A percentile compares a stretch with the other conserved stretches of the same genome.
Conservation (phyloP, 2,329 filamentous ascomycete species). For the Sodiomyces alkalinus region DNA sequence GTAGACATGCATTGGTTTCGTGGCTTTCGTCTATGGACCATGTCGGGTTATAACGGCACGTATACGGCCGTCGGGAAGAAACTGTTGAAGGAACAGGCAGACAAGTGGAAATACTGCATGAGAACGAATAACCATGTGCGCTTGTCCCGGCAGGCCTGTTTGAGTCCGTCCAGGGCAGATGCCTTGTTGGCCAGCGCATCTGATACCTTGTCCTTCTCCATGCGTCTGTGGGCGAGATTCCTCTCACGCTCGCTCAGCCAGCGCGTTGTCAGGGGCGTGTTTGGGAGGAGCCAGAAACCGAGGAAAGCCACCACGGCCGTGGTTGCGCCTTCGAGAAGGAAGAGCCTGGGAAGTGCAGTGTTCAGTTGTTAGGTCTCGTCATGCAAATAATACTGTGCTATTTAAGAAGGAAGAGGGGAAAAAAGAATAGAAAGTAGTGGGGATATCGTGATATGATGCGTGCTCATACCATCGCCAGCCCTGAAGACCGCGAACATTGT, state of each 20-base stretch:
- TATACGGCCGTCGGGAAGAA: slow-evolving; percentile 28
- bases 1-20: background rate
- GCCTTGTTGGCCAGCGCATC: slow-evolving; percentile 20
- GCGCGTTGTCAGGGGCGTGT: slow-evolving; percentile 21
- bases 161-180: slow-evolving; percentile 29
- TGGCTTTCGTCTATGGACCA: background rate
- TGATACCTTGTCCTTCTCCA: slow-evolving; percentile 35
- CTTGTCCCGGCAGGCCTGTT: slow-evolving; percentile 31
- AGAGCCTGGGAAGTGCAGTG: too few relatives aligned
- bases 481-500: slow-evolving; percentile 35
- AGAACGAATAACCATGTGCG: slow-evolving; percentile 36
- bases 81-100: slow-evolving; percentile 28
- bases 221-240: slow-evolving; percentile 28
- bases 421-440: too few relatives aligned
- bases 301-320: slow-evolving; percentile 45
- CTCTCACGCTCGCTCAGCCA: slow-evolving; percentile 31
- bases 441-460: too few relatives aligned
- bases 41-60: background rate
- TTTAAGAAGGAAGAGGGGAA: background rate
- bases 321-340: slow-evolving; percentile 41
- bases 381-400: too few relatives aligned
- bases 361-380: too few relatives aligned
- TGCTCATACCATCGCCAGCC: slow-evolving; percentile 58
- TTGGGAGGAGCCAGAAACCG: slow-evolving; percentile 40
- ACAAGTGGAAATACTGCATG: slow-evolving; percentile 41